These are phyloP conservation scores for Microcyclospora pomicola DNA, from an alignment of 2,329 filamentous ascomycete genomes.

Conservation along the genomic window DNA sequence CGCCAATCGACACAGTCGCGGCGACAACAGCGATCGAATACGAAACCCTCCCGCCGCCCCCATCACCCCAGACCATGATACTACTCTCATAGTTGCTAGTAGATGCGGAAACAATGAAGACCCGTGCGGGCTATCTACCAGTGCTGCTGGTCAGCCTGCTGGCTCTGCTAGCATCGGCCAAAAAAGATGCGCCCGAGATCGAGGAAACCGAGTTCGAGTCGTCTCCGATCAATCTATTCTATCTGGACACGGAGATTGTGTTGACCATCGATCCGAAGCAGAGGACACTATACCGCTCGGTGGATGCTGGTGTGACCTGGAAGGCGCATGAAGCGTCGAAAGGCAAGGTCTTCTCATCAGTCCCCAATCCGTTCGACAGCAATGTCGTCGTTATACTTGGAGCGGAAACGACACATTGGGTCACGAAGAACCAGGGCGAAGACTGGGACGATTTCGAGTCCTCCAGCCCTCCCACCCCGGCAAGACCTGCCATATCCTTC, in stretches of 20 bases:
- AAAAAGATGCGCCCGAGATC: constrained; percentile 43
- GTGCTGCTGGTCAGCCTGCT: constrained; percentile 12
- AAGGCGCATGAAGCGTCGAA: constrained; percentile 48
- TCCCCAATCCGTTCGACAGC: constrained; percentile 66
- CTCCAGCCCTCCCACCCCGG: constrained; percentile 42
- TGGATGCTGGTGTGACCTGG: constrained; percentile 72
- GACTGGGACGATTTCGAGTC: constrained; percentile 65
- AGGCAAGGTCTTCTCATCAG: constrained; percentile 47
- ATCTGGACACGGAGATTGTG: constrained; percentile 79
- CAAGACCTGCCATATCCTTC: constrained; percentile 51
- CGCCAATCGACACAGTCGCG: no score
- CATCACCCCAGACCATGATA: no score
- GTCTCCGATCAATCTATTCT: constrained; percentile 57
- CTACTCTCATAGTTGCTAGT: no score
- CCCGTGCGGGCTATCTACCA: no score
- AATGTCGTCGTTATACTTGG: constrained; percentile 72
- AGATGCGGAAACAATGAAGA: no score
- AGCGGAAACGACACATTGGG: constrained; percentile 54
- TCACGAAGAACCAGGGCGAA: constrained; percentile 69
- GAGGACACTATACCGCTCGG: constrained; percentile 60
- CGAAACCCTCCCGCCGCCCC: no score
- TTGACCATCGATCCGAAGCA: constrained; percentile 56
- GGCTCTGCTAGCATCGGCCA: constrained; percentile 10
- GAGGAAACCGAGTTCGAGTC: constrained; percentile 51
- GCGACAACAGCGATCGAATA: no score